Base-by-base conservation (phyloP, 495 filamentous ascomycete genomes). In the Tricharina praecox region DNA sequence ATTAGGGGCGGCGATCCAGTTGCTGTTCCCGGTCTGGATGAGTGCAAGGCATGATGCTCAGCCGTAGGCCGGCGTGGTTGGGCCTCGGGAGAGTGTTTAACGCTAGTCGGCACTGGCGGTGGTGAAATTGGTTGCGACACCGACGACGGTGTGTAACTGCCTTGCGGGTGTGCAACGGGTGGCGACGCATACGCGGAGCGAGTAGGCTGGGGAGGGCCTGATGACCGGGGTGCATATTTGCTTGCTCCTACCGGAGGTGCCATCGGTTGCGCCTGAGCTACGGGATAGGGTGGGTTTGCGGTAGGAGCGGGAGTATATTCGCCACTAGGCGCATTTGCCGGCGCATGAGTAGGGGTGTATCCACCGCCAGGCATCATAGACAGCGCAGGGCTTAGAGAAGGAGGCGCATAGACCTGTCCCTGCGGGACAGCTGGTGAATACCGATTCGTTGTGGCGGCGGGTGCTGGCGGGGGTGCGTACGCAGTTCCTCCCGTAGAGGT, bases 231-330 rank as follows among this genome's bases (percentile, higher is more conserved):
- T 30, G 41, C 65, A 54, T 45, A 57, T 50, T 34, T 50, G 38
- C n/a, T 64, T 62, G 21, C 54, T 42, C 64, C 66, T 32, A 47
- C 46, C 9, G 60, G 55, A 38, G 59, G 56, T 4, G 64, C 46
- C n/a, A n/a, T n/a, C n/a, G n/a, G n/a, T n/a, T n/a, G n/a, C n/a
- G n/a, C n/a, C n/a, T n/a, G n/a, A n/a, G n/a, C n/a, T n/a, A n/a
- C n/a, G n/a, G n/a, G n/a, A n/a, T n/a, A 23, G 92, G 67, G 9
- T 83, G 85, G 57, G 85, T 93, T 16, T 82, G 90, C 16, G 83
- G 90, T 45, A 84, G 75, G 7, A 85, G 84, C 48, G 36, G n/a
- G n/a, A n/a, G n/a, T n/a, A n/a, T n/a, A n/a, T n/a, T n/a, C n/a
- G n/a, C n/a, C n/a, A n/a, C n/a, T n/a, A n/a, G n/a, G n/a, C n/a